These are phyloP conservation scores for Telopea speciosissima DNA, from an alignment of 177 flowering plant genomes.

Conservation along the genomic window DNA sequence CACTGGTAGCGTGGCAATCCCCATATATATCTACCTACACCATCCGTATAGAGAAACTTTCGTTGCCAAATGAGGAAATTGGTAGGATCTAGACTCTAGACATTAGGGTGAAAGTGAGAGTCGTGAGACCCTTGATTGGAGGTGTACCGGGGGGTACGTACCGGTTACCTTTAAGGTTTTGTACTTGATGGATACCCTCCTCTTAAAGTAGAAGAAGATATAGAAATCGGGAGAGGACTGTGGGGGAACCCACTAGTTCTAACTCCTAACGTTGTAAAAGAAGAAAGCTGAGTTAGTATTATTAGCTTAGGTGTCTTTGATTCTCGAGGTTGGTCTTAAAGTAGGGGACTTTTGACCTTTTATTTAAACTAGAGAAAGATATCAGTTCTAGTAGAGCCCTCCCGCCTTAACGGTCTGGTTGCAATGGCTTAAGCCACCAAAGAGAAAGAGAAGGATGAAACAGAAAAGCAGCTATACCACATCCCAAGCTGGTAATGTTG, in stretches of 20 bases:
- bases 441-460: not conserved
- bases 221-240: not conserved
- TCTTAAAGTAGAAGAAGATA: not conserved
- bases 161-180: conserved; percentile 10
- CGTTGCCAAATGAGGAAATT: conserved; percentile 7
- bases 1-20: too few species aligned
- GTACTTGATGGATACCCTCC: conserved; percentile 7
- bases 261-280: not conserved
- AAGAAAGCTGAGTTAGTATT: not conserved
- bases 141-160: conserved; percentile 17
- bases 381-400: not conserved
- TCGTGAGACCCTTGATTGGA: conserved; percentile 13
- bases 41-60: too few species aligned
- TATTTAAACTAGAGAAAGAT: not conserved
- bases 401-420: conserved; percentile 1
- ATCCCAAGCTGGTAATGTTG: not conserved
- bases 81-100: not conserved
- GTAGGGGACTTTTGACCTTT: conserved; percentile 12
- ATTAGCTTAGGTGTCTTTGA: conserved; percentile 10
- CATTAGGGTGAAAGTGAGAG: not conserved
- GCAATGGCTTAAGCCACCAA: not conserved
- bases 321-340: conserved; percentile 38
- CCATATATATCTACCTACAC: too few species aligned
- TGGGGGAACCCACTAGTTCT: not conserved
- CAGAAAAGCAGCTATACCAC: not conserved